Evolutionary conservation across 768 basidiomycete genomes (phyloP).

Genomic region (Russula dissimulans): DNA sequence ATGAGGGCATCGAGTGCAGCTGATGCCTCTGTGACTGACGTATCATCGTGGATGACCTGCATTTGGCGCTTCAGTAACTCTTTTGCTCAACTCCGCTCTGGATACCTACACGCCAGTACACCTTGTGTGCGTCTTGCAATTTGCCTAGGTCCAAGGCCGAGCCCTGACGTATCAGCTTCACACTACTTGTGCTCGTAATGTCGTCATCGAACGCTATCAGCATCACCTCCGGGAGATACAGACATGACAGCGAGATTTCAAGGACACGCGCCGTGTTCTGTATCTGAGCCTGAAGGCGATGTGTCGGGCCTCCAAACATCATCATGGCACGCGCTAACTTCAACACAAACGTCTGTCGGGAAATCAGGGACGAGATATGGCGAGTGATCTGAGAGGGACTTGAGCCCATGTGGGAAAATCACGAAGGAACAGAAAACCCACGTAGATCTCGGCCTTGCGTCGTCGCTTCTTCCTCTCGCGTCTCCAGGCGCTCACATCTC

Average conservation of each 20-base stretch:
- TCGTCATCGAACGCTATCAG: constrained; percentile 77
- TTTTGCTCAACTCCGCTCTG: not conserved
- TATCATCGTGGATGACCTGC: constrained; percentile 75
- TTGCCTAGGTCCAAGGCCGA: constrained; percentile 71
- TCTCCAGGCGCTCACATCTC: constrained; percentile 27
- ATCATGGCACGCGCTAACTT: constrained; percentile 81
- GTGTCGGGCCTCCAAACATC: constrained; percentile 81
- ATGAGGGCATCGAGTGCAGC: constrained; percentile 63
- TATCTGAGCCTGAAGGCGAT: constrained; percentile 76
- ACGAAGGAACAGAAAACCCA: constrained; percentile 29
- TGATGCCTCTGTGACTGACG: constrained; percentile 67
- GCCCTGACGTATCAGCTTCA: constrained; percentile 69
- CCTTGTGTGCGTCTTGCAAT: constrained; percentile 53
- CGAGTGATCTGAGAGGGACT: constrained; percentile 51
- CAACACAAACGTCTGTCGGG: constrained; percentile 75
- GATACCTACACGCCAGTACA: constrained; percentile 61
- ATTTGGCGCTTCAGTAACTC: not conserved
- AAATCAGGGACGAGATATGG: constrained; percentile 74
- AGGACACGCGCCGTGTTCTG: constrained; percentile 70
- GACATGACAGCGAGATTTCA: constrained; percentile 63
- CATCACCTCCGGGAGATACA: constrained; percentile 69
- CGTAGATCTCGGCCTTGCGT: constrained; percentile 64
- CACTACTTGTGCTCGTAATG: constrained; percentile 69
- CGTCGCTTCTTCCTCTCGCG: constrained; percentile 35
- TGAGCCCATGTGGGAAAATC: not conserved